Evolutionary conservation across 164 flowering plant species (phyloP).

Genomic region (Magnolia kwangsiensis): DNA sequence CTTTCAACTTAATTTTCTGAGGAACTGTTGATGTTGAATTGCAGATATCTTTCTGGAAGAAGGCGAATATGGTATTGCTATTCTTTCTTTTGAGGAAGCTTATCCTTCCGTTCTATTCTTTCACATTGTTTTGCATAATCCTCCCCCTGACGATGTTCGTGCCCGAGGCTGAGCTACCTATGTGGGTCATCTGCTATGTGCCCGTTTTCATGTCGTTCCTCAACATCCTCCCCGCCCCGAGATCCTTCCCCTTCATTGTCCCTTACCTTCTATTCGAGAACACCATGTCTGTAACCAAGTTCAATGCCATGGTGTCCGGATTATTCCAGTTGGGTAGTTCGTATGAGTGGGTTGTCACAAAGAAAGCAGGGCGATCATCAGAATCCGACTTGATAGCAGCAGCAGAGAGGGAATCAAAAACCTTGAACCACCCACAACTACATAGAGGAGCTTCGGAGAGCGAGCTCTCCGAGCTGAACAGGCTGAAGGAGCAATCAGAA

Average conservation of each 20-base stretch:
- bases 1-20: conserved; percentile 2
- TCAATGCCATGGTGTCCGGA: conserved; percentile 88
- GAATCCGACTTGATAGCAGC: conserved; percentile 63
- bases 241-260: conserved; percentile 79
- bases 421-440: conserved; percentile 36
- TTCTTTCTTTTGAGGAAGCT: conserved; percentile 78
- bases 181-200: conserved; percentile 74
- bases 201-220: conserved; percentile 74
- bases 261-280: conserved; percentile 88
- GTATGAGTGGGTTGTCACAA: conserved; percentile 85
- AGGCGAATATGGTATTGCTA: conserved; percentile 59
- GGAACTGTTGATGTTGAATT: neutral
- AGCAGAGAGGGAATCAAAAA: conserved; percentile 54
- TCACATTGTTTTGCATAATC: conserved; percentile 78
- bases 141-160: conserved; percentile 83
- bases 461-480: conserved; percentile 50
- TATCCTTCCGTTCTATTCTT: conserved; percentile 81
- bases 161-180: conserved; percentile 77
- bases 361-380: conserved; percentile 75
- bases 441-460: conserved; percentile 58
- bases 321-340: conserved; percentile 82
- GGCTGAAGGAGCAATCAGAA: conserved; percentile 45
- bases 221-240: conserved; percentile 79
- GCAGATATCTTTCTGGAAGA: conserved; percentile 73
- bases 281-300: conserved; percentile 93